A percentile compares a stretch with the other conserved stretches of the same genome.
Conservation (phyloP, 768 basidiomycete species). For the Kwoniella sp. region DNA sequence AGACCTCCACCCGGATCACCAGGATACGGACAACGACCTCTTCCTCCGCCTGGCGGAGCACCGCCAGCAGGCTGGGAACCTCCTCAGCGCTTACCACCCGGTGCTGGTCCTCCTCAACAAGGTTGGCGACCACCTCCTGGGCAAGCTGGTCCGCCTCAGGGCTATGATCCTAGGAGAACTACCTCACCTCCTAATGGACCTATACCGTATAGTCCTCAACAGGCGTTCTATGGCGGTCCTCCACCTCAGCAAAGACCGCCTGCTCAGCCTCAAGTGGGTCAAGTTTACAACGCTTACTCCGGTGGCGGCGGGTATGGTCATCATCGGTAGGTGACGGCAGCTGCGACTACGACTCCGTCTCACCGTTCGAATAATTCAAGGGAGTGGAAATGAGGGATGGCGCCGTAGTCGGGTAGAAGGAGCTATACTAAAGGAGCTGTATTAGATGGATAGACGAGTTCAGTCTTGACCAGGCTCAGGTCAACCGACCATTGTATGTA, state of each 20-base stretch:
- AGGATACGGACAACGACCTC: slow-evolving; percentile 13
- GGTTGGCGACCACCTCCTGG: slow-evolving; percentile 9
- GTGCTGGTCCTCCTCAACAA: slow-evolving; percentile 26
- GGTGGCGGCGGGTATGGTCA: slow-evolving; percentile 16
- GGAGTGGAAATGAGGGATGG: too few species aligned
- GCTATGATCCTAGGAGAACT: slow-evolving; percentile 18
- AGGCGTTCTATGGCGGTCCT: slow-evolving; percentile 19
- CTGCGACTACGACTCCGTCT: too few species aligned
- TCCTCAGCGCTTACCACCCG: slow-evolving; percentile 26
- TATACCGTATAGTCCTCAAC: slow-evolving; percentile 7
- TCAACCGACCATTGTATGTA: background rate
- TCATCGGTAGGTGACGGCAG: slow-evolving; percentile 20
- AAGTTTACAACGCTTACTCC: slow-evolving; percentile 21
- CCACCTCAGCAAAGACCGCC: slow-evolving; percentile 13
- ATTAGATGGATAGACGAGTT: too few species aligned
- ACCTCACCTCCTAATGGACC: slow-evolving; percentile 10
- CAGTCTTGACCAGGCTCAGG: too few species aligned
- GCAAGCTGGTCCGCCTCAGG: background rate
- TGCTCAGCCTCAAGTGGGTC: slow-evolving; percentile 16
- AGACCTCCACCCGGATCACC: slow-evolving; percentile 11
- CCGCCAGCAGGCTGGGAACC: slow-evolving; percentile 22
- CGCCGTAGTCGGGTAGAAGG: too few species aligned
- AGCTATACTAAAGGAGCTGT: too few species aligned
- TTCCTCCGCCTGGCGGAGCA: slow-evolving; percentile 25
- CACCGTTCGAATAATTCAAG: too few species aligned